Evolutionary conservation across 768 basidiomycete species (phyloP).

Genomic region (Auriscalpium vulgare): DNA sequence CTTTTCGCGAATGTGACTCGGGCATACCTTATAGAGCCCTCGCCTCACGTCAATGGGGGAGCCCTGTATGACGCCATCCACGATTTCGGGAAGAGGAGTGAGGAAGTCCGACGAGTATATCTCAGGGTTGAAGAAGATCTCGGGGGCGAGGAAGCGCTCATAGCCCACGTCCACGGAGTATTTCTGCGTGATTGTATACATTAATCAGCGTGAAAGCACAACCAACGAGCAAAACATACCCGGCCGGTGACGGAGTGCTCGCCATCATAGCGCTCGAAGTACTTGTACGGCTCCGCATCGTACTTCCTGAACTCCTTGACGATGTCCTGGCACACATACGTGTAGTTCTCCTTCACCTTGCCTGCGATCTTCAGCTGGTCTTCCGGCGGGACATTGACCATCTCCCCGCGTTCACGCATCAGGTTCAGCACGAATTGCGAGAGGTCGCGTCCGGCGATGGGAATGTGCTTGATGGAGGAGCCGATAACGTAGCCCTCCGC

Average conservation of each 20-base stretch:
- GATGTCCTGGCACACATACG: constrained; percentile 98
- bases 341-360: constrained; percentile 96
- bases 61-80: constrained; percentile 91
- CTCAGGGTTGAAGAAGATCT: constrained; percentile 99
- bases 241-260: constrained; percentile 89
- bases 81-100: constrained; percentile 91
- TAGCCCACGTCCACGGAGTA: constrained; percentile 93
- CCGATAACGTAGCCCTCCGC: constrained; percentile 99
- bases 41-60: constrained; percentile 96
- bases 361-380: constrained; percentile 88
- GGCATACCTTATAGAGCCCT: constrained; percentile 84
- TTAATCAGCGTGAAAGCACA: not conserved
- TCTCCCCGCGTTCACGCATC: constrained; percentile 92
- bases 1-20: no score
- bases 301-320: constrained; percentile 99
- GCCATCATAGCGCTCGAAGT: constrained; percentile 89
- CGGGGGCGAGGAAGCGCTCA: constrained; percentile 97
- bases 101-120: constrained; percentile 97
- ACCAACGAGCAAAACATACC: constrained; percentile 36
- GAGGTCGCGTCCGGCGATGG: constrained; percentile 97
- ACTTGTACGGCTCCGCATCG: constrained; percentile 91
- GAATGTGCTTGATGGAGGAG: constrained; percentile 97
- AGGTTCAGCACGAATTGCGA: constrained; percentile 93
- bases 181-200: constrained; percentile 46
- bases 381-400: constrained; percentile 83